Base-by-base conservation (phyloP, 148 eudicot genomes). In the Rheum nobile region DNA sequence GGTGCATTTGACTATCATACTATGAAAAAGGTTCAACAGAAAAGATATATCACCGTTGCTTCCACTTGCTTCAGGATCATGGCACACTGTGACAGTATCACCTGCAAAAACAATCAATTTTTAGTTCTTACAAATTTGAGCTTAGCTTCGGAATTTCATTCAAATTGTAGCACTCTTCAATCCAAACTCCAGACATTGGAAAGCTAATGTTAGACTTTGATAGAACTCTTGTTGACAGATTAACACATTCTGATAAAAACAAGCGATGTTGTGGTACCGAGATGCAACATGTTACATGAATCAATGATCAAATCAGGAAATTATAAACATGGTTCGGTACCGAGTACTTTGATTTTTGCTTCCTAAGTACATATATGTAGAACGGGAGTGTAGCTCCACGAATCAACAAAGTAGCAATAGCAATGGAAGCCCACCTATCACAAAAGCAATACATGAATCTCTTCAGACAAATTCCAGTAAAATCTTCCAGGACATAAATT, bases 381-480 rank as follows among this genome's bases (percentile, higher is more conserved):
- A 86, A 68, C 41, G 95, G 97, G 68, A 92, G 11, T 26, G 84
- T 75, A 42, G 85, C 78, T 41, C 75, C 80, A 26, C 91, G 90
- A 79, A 92, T 82, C 79, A 92, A 32, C 75, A 89, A 42, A 74
- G 95, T 88, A 54, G 92, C 75, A 71, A 84, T 14, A 72, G 76
- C 88, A 78, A 92, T 92, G 46, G 95, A 80, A 76, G 89, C 89
- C 95, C 97, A 89, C 97, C 95, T 92, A 28, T 59, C 47, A 6
- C 6, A 67, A 75, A 73, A 28, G 29, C 13, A 24, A 55, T 1
- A 55, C 6, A 8, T 55, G 1, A 55, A 55, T 1, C 63, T 22
- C 29, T 55, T 55, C 55, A 48, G n/a, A 54, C 61, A 54, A 54
- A 54, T 54, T 54, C 61, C 61, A 54, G 28, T 7, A 7, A 54